Conservation (phyloP, 768 basidiomycete species). For the Boletus subcaerulescens region DNA sequence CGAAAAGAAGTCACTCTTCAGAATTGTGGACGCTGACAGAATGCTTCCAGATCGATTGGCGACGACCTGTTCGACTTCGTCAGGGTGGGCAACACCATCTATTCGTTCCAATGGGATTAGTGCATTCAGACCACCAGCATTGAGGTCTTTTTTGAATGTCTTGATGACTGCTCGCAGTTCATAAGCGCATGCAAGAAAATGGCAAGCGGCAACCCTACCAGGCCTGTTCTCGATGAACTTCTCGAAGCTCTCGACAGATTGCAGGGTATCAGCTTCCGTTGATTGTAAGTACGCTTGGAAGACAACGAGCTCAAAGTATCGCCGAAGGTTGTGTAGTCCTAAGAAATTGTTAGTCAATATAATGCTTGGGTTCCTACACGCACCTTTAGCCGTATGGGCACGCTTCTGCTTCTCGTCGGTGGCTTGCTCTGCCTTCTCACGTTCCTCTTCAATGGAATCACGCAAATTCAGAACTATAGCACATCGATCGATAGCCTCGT, state of each 20-base stretch:
- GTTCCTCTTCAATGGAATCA: conserved; percentile 83
- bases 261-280: conserved; percentile 74
- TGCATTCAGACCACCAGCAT: conserved; percentile 71
- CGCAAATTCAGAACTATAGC: conserved; percentile 80
- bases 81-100: conserved; percentile 76
- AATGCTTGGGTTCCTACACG: conserved; percentile 3
- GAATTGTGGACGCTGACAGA: conserved; percentile 85
- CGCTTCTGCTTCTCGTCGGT: conserved; percentile 69
- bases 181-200: neutral
- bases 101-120: conserved; percentile 80
- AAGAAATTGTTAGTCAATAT: conserved; percentile 7
- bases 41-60: conserved; percentile 81
- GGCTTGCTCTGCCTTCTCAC: conserved; percentile 73
- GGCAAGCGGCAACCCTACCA: conserved; percentile 43
- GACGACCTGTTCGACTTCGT: conserved; percentile 88
- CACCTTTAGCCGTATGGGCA: conserved; percentile 69
- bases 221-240: conserved; percentile 81
- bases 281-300: conserved; percentile 90
- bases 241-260: conserved; percentile 74
- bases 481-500: conserved; percentile 86
- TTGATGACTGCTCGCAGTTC: conserved; percentile 66
- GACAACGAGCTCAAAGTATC: conserved; percentile 82
- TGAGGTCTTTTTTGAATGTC: conserved; percentile 90
- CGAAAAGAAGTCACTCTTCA: conserved; percentile 94
- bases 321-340: conserved; percentile 78